Evolutionary conservation across 2,329 filamentous ascomycete genomes (phyloP).

Genomic region (Beauveria varroae): DNA sequence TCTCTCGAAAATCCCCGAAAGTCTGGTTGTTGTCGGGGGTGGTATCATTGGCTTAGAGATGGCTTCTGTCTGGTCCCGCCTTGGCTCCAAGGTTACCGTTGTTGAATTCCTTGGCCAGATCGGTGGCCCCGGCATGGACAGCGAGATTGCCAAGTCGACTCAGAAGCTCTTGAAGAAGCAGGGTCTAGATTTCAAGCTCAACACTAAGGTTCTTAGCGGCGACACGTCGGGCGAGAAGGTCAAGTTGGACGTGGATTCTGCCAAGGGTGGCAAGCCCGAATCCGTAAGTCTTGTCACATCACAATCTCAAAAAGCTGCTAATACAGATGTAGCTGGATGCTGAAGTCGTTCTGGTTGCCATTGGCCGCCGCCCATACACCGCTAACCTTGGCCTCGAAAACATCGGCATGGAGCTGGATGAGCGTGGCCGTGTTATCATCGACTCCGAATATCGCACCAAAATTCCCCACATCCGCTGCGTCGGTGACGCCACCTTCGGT

Average conservation of each 20-base stretch:
- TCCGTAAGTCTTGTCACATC: conserved; percentile 48
- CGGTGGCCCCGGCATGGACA: conserved; percentile 94
- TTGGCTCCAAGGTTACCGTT: conserved; percentile 91
- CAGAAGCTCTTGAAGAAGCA: conserved; percentile 96
- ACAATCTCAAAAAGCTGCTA: conserved; percentile 12
- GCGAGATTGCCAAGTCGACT: conserved; percentile 80
- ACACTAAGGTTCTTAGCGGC: conserved; percentile 87
- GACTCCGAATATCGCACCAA: conserved; percentile 99
- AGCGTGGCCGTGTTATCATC: conserved; percentile 90
- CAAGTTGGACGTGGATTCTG: conserved; percentile 78
- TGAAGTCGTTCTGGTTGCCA: conserved; percentile 93
- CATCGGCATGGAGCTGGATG: conserved; percentile 83
- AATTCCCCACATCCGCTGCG: conserved; percentile 90
- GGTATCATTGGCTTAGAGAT: conserved; percentile 99
- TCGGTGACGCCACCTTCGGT: conserved; percentile 94
- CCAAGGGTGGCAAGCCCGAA: conserved; percentile 95
- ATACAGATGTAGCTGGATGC: conserved; percentile 62
- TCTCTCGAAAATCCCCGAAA: conserved; percentile 85
- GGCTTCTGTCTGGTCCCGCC: conserved; percentile 93
- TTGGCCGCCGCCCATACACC: conserved; percentile 93
- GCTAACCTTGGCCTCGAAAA: conserved; percentile 87
- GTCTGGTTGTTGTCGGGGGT: conserved; percentile 94
- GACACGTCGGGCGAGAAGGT: conserved; percentile 72
- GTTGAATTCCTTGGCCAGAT: conserved; percentile 96
- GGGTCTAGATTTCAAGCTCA: conserved; percentile 95